Evolutionary conservation across 2,329 filamentous ascomycete genomes (phyloP), one percentile per base, ranked within the genome.

Genomic region (Ophiocordyceps camponoti-leonardi): DNA sequence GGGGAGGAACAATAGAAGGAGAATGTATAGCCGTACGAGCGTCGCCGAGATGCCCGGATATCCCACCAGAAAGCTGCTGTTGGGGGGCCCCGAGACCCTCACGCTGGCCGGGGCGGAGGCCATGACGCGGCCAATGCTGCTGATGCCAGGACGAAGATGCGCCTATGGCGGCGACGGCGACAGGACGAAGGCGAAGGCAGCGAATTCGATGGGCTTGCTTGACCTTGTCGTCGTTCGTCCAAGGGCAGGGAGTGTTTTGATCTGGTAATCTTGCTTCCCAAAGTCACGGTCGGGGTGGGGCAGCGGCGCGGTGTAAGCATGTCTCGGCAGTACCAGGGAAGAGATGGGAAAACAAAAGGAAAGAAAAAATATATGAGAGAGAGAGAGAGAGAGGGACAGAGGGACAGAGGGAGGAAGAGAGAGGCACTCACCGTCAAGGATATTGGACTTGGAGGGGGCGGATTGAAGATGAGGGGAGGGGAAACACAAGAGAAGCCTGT

Each of bases 21-120:
- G 46, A 45, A 40, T 46, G 49, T 43, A 42, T 18, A 42, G 42
- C 77, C 86, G 67, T 75, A 95, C 88, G 77, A 95, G 67, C 35
- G 92, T 98, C 58, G 92, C 92, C 46, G 90, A 95, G 64, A 98
- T 96, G 55, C 92, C 92, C 46, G 92, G 92, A 65, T 96, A 98
- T 56, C 92, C 92, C 55, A 96, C 86, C 52, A 96, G 74, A 61
- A 94, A 95, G 67, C 85, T 92, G 67, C 86, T 92, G 68, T 98
- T 98, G 56, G 92, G 88, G 61, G 88, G 88, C 61, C 92, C 92
- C 54, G 87, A 94, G 67, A 98, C 87, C 74, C 92, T 83, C 69
- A 98, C 92, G 65, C 57, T 64, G 51, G 62, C 62, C 47, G 60
- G 57, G 48, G 52, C 54, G n/a, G 56, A 49, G 45, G 60, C 57